Conservation (phyloP, 164 flowering plant genomes). For the Vitis labrusca region DNA sequence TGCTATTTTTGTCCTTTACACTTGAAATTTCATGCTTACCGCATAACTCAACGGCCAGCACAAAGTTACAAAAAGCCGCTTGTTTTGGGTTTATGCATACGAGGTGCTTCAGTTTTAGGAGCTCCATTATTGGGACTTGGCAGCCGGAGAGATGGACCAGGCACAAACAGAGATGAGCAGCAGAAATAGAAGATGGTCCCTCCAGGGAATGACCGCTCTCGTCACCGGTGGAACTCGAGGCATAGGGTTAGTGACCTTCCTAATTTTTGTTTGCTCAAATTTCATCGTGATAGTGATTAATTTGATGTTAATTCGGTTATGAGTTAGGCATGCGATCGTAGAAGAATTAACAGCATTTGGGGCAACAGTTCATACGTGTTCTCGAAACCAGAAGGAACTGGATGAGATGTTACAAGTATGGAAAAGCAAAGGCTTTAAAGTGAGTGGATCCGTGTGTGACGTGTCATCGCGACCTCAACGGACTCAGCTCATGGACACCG, state of each 20-base stretch:
- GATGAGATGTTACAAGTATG: slow-evolving; percentile 36
- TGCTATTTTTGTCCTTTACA: too few species aligned
- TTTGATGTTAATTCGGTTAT: not conserved
- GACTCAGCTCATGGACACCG: slow-evolving; percentile 39
- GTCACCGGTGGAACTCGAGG: slow-evolving; percentile 65
- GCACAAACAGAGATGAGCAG: not conserved
- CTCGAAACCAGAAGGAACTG: slow-evolving; percentile 40
- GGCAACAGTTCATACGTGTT: slow-evolving; percentile 47
- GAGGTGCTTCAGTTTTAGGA: too few species aligned
- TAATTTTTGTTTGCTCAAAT: too few species aligned
- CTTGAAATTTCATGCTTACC: too few species aligned
- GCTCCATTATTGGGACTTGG: not conserved
- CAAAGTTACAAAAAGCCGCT: too few species aligned
- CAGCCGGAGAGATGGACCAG: not conserved
- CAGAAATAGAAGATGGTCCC: slow-evolving; percentile 41
- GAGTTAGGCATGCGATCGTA: slow-evolving; percentile 41
- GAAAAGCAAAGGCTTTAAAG: slow-evolving; percentile 42
- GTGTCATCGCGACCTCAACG: slow-evolving; percentile 32
- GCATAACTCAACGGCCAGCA: too few species aligned
- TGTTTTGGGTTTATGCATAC: too few species aligned
- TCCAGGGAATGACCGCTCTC: slow-evolving; percentile 54
- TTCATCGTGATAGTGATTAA: not conserved
- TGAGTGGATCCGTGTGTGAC: slow-evolving; percentile 56
- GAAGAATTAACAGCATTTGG: slow-evolving; percentile 61
- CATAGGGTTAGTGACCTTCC: slow-evolving; percentile 35